Percentiles rank a stretch among this genome's conserved stretches.
phyloP scores from a whole-genome alignment of 2,329 filamentous ascomycete genomes.

The Nigrograna mackinnonii region DNA sequence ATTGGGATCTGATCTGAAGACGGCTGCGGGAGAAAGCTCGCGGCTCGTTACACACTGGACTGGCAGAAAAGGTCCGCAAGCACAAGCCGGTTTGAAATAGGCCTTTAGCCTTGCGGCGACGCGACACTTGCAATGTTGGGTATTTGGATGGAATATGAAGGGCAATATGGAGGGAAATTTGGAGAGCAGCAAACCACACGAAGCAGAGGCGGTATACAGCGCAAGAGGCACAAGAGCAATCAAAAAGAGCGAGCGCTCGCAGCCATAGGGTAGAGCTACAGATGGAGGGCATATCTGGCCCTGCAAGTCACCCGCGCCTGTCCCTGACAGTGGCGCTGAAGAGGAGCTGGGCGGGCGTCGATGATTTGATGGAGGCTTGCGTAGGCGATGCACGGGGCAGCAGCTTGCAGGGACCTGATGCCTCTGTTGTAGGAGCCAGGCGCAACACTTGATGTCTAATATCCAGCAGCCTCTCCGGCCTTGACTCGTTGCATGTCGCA shows the following conservation, averaged over 20 bases:
- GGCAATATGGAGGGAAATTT: constrained; percentile 13
- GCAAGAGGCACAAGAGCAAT: constrained; percentile 8
- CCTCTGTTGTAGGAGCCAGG: constrained; percentile 17
- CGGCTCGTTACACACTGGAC: constrained; percentile 21
- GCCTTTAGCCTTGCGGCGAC: constrained; percentile 29
- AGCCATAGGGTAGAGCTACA: constrained; percentile 23
- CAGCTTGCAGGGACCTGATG: constrained; percentile 21
- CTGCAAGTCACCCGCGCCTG: constrained; percentile 33
- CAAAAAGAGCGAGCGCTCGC: constrained; percentile 16
- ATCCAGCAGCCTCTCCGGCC: constrained; percentile 6
- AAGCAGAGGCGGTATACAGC: constrained; percentile 1
- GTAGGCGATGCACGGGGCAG: constrained; percentile 31
- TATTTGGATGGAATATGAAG: constrained; percentile 27
- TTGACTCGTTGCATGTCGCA: constrained; percentile 34
- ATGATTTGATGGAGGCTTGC: constrained; percentile 33
- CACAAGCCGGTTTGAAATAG: constrained; percentile 27
- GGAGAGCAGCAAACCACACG: constrained; percentile 4
- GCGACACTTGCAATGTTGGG: constrained; percentile 37
- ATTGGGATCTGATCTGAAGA: constrained; percentile 34
- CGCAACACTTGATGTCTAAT: too few species aligned
- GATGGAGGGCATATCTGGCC: constrained; percentile 11
- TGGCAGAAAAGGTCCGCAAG: constrained; percentile 11
- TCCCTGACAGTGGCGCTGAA: constrained; percentile 35
- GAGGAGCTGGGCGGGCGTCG: constrained; percentile 17
- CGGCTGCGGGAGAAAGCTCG: constrained; percentile 33